Percentiles rank a stretch among this genome's conserved stretches.
phyloP scores from a whole-genome alignment of 208 protist species.

The Trypanosoma brucei region DNA sequence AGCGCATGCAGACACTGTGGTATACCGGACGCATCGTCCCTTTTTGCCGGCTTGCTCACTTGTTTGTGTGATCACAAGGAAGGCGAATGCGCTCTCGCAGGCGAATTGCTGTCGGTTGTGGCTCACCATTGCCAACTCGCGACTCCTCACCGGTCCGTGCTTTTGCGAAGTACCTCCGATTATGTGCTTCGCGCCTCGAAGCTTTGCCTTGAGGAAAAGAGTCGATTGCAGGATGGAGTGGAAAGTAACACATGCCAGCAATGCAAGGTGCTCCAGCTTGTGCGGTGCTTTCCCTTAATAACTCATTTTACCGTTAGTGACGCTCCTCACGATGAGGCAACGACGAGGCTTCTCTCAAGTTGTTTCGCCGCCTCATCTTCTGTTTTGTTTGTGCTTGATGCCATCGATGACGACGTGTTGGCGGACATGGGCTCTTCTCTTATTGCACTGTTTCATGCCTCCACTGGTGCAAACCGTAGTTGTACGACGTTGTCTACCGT shows the following conservation, averaged over 20 bases:
- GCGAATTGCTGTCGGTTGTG: background rate
- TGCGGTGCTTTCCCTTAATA: conserved; percentile 5
- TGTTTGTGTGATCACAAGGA: conserved; percentile 4
- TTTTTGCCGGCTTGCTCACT: conserved; percentile 3
- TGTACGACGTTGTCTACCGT: conserved; percentile 5
- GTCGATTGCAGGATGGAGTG: background rate
- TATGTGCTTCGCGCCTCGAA: conserved; percentile 1
- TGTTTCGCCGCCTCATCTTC: conserved; percentile 1
- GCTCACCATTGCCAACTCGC: background rate
- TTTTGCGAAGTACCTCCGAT: conserved; percentile 5
- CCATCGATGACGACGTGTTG: background rate
- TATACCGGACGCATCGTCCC: conserved; percentile 10
- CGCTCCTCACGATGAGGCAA: conserved; percentile 17
- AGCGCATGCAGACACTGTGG: conserved; percentile 7
- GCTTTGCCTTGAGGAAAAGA: background rate
- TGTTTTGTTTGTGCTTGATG: background rate
- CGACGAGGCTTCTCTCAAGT: conserved; percentile 14
- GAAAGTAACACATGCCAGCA: background rate
- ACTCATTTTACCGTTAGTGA: conserved; percentile 1
- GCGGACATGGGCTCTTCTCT: background rate
- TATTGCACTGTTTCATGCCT: conserved; percentile 1
- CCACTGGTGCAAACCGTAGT: conserved; percentile 2
- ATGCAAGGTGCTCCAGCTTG: background rate
- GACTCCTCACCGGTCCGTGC: background rate
- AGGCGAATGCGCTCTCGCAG: conserved; percentile 1